These are phyloP conservation scores for Herpetospermum pedunculosum DNA, from an alignment of 306 rosid genomes.

Conservation along the genomic window DNA sequence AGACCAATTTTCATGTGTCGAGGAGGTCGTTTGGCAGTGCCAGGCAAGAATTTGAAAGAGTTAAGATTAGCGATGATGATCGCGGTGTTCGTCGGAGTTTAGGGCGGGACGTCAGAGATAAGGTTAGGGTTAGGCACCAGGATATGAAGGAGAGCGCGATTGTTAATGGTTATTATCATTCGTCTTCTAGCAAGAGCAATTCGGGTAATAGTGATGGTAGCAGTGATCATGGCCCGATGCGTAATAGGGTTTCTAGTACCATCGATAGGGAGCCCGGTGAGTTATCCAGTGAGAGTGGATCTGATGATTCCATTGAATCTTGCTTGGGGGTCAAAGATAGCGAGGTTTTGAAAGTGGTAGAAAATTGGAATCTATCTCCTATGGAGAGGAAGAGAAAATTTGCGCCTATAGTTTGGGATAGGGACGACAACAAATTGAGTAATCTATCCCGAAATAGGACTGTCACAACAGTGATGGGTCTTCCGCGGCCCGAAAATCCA, in stretches of 20 bases:
- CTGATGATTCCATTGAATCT: slow-evolving; percentile 78
- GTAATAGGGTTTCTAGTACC: slow-evolving; percentile 36
- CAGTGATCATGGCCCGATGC: slow-evolving; percentile 35
- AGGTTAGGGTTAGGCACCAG: slow-evolving; percentile 46
- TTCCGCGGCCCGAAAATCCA: slow-evolving; percentile 57
- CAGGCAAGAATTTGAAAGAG: slow-evolving; percentile 54
- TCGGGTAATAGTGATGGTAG: slow-evolving; percentile 32
- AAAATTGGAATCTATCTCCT: slow-evolving; percentile 31
- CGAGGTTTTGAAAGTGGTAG: slow-evolving; percentile 27
- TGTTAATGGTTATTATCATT: slow-evolving; percentile 32
- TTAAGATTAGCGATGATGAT: slow-evolving; percentile 25
- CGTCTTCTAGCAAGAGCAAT: slow-evolving; percentile 54
- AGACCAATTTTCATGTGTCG: slow-evolving; percentile 38
- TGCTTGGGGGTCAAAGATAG: slow-evolving; percentile 24
- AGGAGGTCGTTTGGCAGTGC: slow-evolving; percentile 22
- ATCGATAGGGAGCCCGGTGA: slow-evolving; percentile 88
- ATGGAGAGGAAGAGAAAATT: slow-evolving; percentile 55
- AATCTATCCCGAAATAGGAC: slow-evolving; percentile 19
- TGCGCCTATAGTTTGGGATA: slow-evolving; percentile 53
- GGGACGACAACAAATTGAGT: slow-evolving; percentile 28
- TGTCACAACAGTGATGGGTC: slow-evolving; percentile 5
- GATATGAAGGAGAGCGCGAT: slow-evolving; percentile 44
- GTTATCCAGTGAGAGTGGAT: slow-evolving; percentile 85
- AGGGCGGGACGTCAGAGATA: slow-evolving; percentile 43
- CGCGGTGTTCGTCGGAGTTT: slow-evolving; percentile 34